Conservation (phyloP, 75 land plant species). For the Selaginella tamariscina region DNA sequence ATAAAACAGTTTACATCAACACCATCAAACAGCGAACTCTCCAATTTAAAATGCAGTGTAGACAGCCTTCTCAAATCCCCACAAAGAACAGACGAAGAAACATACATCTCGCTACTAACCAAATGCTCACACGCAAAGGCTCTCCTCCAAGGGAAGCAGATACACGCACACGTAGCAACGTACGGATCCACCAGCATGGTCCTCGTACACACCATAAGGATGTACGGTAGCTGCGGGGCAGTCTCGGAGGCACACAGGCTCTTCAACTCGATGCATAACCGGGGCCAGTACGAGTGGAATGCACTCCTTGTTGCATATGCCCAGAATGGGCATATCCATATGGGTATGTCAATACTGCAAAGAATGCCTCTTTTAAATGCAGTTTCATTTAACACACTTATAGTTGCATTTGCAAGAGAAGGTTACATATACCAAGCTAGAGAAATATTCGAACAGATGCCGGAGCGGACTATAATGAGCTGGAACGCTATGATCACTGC, state of each 20-base stretch:
- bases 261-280: not conserved
- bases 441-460: not conserved
- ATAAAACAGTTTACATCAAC: too few relatives aligned
- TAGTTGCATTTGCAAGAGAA: not conserved
- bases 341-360: not conserved
- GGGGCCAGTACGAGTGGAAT: not conserved
- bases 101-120: not conserved
- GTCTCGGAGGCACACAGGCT: not conserved
- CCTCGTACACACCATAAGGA: not conserved
- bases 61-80: not conserved
- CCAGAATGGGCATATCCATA: not conserved
- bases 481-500: not conserved
- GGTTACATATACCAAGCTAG: not conserved
- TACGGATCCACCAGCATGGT: not conserved
- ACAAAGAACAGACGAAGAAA: not conserved
- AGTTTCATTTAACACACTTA: not conserved
- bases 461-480: not conserved
- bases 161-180: not conserved
- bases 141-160: not conserved
- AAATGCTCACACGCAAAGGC: not conserved
- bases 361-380: not conserved
- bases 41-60: too few relatives aligned
- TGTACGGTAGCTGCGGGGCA: conserved; percentile 1
- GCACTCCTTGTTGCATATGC: not conserved
- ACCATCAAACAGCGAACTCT: too few relatives aligned